Conservation (phyloP, 495 filamentous ascomycete genomes). For the Neurospora sp. region DNA sequence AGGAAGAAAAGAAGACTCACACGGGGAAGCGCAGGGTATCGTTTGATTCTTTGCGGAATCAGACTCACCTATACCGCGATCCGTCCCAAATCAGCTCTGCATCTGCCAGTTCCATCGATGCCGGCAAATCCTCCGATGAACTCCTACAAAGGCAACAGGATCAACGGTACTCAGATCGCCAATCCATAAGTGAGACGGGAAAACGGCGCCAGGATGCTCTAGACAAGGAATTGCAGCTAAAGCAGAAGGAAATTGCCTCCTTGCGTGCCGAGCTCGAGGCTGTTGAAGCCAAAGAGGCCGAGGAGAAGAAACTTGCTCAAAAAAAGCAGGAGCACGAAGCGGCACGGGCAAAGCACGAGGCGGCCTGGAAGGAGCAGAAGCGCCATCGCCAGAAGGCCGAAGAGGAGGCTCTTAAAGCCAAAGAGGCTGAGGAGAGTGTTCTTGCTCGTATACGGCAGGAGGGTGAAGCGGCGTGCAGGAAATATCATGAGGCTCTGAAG, state of each 20-base stretch:
- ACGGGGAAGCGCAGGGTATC: neutral
- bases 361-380: neutral
- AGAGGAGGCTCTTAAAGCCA: neutral
- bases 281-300: neutral
- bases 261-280: neutral
- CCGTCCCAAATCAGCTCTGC: too few relatives aligned
- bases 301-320: neutral
- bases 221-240: too few relatives aligned
- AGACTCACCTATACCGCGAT: neutral
- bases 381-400: neutral
- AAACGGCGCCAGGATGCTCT: too few relatives aligned
- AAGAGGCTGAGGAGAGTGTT: neutral
- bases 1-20: neutral
- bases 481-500: neutral
- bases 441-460: neutral
- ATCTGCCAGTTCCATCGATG: neutral
- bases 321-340: neutral
- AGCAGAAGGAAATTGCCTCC: neutral
- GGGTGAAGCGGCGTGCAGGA: neutral
- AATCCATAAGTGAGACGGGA: too few relatives aligned
- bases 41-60: neutral
- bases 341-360: neutral
- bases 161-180: too few relatives aligned
- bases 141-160: neutral
- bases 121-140: neutral